Conservation (phyloP, 1,139 yeast species). For the Pichia kudriavzevii region DNA sequence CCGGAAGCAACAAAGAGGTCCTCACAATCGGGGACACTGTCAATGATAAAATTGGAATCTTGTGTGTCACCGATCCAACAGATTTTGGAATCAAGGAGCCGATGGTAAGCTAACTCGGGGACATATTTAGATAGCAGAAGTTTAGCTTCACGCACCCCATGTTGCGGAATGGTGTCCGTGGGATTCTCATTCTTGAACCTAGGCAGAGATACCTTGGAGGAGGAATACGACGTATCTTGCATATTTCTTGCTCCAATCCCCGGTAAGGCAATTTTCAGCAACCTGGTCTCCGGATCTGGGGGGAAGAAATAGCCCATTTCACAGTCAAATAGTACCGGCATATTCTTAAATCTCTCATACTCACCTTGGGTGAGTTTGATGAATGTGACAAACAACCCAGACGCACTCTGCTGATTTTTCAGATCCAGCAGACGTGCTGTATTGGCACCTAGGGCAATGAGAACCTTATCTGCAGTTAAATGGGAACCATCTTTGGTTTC, state of each 20-base stretch:
- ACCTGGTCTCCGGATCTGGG: conserved; percentile 34
- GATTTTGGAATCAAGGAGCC: conserved; percentile 31
- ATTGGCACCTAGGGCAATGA: conserved; percentile 31
- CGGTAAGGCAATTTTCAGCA: conserved; percentile 35
- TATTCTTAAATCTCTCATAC: conserved; percentile 27
- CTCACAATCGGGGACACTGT: conserved; percentile 21
- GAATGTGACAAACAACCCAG: conserved; percentile 34
- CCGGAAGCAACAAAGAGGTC: conserved; percentile 26
- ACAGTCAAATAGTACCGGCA: conserved; percentile 39
- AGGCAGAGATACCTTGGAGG: conserved; percentile 30
- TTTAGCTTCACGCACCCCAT: conserved; percentile 27
- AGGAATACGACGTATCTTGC: conserved; percentile 15
- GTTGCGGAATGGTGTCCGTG: conserved; percentile 32
- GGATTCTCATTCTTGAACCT: conserved; percentile 29
- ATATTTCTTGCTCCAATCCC: conserved; percentile 31
- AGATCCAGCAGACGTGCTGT: conserved; percentile 29
- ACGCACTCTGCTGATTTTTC: conserved; percentile 31
- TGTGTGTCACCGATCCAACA: conserved; percentile 30
- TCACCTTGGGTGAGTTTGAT: conserved; percentile 30
- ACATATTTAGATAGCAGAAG: conserved; percentile 26
- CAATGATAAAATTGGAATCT: conserved; percentile 25
- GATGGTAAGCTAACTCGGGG: conserved; percentile 33
- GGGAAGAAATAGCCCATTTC: conserved; percentile 44
- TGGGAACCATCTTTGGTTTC: conserved; percentile 22
- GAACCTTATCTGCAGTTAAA: conserved; percentile 28